Conservation (phyloP, 2,329 filamentous ascomycete genomes). For the Colletotrichum orbiculare region DNA sequence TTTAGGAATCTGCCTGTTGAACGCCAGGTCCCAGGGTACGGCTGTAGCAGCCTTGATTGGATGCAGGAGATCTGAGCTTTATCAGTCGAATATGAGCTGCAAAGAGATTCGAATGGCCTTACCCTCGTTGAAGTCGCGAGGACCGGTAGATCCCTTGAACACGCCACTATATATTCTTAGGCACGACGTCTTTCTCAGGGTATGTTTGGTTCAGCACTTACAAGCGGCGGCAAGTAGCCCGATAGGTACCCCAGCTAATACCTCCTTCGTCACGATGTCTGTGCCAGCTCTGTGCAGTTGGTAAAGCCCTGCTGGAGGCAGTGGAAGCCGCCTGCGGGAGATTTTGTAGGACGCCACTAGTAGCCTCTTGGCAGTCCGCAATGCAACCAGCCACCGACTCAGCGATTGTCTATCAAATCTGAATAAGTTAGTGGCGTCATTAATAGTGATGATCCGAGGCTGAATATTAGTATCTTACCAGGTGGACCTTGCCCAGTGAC, state of each 20-base stretch:
- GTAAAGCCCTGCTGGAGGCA: conserved; percentile 7
- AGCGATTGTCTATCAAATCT: background rate
- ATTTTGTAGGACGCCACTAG: background rate
- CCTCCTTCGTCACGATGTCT: conserved; percentile 23
- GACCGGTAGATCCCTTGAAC: conserved; percentile 17
- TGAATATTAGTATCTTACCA: background rate
- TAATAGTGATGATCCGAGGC: no score
- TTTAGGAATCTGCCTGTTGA: conserved; percentile 39
- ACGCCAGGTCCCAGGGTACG: conserved; percentile 41
- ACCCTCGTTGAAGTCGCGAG: conserved; percentile 28
- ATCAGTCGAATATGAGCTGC: background rate
- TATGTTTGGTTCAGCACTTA: conserved; percentile 46
- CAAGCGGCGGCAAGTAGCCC: conserved; percentile 57
- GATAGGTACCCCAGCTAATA: conserved; percentile 39
- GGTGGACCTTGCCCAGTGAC: conserved; percentile 1
- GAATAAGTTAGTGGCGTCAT: background rate
- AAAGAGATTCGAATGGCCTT: background rate
- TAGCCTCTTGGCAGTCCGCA: background rate
- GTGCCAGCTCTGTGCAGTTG: conserved; percentile 47
- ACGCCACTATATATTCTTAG: conserved; percentile 9
- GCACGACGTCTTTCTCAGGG: background rate
- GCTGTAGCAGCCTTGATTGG: conserved; percentile 38
- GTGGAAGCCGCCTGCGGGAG: background rate
- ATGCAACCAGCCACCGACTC: conserved; percentile 1
- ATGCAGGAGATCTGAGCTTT: conserved; percentile 39